phyloP scores from a whole-genome alignment of 2,329 filamentous ascomycete species.

The Erysiphe pulchra region DNA sequence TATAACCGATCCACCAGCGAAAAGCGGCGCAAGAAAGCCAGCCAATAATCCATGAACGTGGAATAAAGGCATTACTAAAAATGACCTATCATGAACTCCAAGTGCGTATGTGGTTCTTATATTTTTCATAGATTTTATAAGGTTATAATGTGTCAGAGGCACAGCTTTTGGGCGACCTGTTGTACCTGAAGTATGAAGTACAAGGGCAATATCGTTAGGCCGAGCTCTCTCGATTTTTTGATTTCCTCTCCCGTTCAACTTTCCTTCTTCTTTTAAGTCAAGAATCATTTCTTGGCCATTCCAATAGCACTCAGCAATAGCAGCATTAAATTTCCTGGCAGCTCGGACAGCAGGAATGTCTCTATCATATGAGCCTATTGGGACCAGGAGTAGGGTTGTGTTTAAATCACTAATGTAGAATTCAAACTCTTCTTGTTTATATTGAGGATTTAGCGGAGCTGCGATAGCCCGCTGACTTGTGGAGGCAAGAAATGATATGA shows the following conservation, averaged over 20 bases:
- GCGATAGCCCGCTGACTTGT: constrained; percentile 68
- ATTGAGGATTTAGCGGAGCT: constrained; percentile 66
- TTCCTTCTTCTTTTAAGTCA: constrained; percentile 53
- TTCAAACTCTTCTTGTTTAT: constrained; percentile 76
- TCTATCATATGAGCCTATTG: constrained; percentile 38
- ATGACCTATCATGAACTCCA: constrained; percentile 44
- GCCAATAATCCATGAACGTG: constrained; percentile 76
- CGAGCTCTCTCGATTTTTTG: constrained; percentile 27
- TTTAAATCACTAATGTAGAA: constrained; percentile 79
- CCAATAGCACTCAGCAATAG: constrained; percentile 74
- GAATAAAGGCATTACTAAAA: constrained; percentile 78
- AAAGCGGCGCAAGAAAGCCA: constrained; percentile 52
- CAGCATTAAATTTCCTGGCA: constrained; percentile 53
- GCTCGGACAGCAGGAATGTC: constrained; percentile 49
- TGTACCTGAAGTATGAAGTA: constrained; percentile 65
- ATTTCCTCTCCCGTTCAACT: constrained; percentile 26
- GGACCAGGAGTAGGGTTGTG: constrained; percentile 54
- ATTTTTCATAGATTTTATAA: constrained; percentile 63
- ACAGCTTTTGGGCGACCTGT: constrained; percentile 69
- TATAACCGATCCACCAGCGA: constrained; percentile 52
- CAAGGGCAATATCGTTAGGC: constrained; percentile 57
- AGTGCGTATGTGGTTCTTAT: constrained; percentile 56
- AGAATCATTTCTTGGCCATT: constrained; percentile 44
- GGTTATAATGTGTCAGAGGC: constrained; percentile 57
- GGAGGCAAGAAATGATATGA: constrained; percentile 63